These are phyloP conservation scores for Chalaropsis ovoidea DNA, from an alignment of 2,329 filamentous ascomycete genomes.

Conservation along the genomic window DNA sequence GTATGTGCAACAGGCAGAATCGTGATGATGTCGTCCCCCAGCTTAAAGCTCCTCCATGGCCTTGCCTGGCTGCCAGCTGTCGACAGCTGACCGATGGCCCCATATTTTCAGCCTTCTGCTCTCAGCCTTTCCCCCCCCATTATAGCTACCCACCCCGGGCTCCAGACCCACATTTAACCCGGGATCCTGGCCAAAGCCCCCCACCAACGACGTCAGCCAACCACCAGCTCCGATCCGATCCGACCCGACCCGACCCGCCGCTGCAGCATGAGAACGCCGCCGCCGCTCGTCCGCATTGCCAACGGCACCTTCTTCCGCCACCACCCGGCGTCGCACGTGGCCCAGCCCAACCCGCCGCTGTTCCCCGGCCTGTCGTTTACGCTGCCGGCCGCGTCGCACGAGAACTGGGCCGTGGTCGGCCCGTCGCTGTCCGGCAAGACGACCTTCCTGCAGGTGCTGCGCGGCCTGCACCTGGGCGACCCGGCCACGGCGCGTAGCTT, in stretches of 20 bases:
- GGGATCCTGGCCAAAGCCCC: neutral
- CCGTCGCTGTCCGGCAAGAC: slow-evolving; percentile 71
- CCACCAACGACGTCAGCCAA: neutral
- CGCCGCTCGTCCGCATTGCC: slow-evolving; percentile 58
- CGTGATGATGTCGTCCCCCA: slow-evolving; percentile 2
- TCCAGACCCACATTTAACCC: neutral
- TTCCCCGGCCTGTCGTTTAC: slow-evolving; percentile 63
- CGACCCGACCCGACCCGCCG: neutral
- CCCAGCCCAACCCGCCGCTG: slow-evolving; percentile 56
- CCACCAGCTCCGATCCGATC: too few relatives aligned
- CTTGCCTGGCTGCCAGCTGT: neutral
- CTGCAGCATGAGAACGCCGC: slow-evolving; percentile 30
- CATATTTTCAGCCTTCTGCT: neutral
- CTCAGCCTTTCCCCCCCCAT: slow-evolving; percentile 9
- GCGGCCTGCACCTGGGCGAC: slow-evolving; percentile 63
- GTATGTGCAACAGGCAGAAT: neutral
- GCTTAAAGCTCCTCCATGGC: neutral
- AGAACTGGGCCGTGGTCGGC: slow-evolving; percentile 78
- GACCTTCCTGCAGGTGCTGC: slow-evolving; percentile 67
- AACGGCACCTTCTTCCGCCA: slow-evolving; percentile 76
- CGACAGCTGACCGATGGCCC: neutral
- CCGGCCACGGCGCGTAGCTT: slow-evolving; percentile 68
- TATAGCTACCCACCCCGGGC: neutral
- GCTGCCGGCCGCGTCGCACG: slow-evolving; percentile 48
- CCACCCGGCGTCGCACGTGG: slow-evolving; percentile 48